Conservation (phyloP, 805 yeast genomes). For the Lipomyces yamanashiensis region DNA sequence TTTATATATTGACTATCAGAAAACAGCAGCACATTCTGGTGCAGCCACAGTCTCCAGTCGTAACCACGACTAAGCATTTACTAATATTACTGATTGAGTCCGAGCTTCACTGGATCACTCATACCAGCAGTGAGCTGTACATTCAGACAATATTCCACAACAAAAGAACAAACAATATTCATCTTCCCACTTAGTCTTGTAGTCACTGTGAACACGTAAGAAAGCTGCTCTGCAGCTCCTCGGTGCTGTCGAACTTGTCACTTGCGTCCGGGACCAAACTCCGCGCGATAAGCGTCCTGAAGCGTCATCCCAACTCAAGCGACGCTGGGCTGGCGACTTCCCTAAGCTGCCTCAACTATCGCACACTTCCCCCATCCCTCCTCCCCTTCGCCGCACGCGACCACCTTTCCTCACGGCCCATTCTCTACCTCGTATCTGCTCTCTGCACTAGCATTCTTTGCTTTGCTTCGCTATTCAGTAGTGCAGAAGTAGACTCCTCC, state of each 20-base stretch:
- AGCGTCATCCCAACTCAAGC: conserved; percentile 10
- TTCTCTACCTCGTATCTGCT: not conserved
- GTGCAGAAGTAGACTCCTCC: not conserved
- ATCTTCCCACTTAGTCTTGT: no score
- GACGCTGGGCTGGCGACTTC: not conserved
- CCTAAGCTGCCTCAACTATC: not conserved
- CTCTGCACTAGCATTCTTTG: not conserved
- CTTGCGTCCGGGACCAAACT: not conserved
- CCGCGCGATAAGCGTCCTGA: conserved; percentile 9
- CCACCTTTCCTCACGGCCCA: not conserved
- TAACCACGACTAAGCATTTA: no score
- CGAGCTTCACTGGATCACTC: not conserved
- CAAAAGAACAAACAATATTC: not conserved
- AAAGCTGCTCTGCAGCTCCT: not conserved
- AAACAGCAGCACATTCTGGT: no score
- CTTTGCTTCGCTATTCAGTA: not conserved
- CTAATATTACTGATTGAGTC: no score
- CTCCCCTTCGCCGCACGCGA: not conserved
- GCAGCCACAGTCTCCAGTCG: no score
- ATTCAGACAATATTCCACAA: not conserved
- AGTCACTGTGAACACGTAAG: no score
- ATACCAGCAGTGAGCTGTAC: not conserved
- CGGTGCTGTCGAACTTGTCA: not conserved
- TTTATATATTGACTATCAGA: no score
- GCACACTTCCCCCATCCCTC: not conserved